A percentile compares a stretch with the other conserved stretches of the same genome.
phyloP scores from a whole-genome alignment of 2,329 filamentous ascomycete species.

The Talaromyces amestolkiae region DNA sequence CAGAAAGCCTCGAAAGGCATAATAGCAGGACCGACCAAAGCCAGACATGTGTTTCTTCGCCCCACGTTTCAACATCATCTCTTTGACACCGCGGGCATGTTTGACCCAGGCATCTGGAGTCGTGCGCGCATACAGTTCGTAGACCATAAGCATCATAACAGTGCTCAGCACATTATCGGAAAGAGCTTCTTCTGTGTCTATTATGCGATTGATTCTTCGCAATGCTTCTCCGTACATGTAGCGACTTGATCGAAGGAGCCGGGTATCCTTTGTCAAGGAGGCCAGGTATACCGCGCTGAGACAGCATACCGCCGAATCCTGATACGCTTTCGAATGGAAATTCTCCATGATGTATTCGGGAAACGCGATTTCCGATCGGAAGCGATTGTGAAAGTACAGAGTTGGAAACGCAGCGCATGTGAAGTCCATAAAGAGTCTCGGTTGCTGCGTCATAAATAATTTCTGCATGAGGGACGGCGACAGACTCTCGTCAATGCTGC shows the following conservation, averaged over 20 bases:
- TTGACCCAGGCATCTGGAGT: constrained; percentile 36
- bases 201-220: constrained; percentile 29
- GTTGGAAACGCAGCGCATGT: constrained; percentile 29
- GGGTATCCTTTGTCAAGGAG: constrained; percentile 24
- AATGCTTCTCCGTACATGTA: constrained; percentile 32
- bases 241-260: constrained; percentile 28
- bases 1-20: constrained; percentile 37
- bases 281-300: constrained; percentile 29
- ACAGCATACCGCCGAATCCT: constrained; percentile 26
- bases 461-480: constrained; percentile 31
- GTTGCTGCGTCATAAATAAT: constrained; percentile 27
- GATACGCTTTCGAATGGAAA: constrained; percentile 21
- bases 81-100: constrained; percentile 36
- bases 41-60: constrained; percentile 32
- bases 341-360: constrained; percentile 28
- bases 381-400: constrained; percentile 31
- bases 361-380: constrained; percentile 29
- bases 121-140: constrained; percentile 39
- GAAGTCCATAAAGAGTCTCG: constrained; percentile 30
- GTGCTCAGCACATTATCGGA: constrained; percentile 36
- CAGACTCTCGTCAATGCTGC: constrained; percentile 26
- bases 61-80: constrained; percentile 36
- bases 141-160: constrained; percentile 36
- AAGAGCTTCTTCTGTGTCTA: constrained; percentile 31
- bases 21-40: constrained; percentile 35